phyloP scores from a whole-genome alignment of 78 protist genomes.

The Capsaspora owczarzaki region DNA sequence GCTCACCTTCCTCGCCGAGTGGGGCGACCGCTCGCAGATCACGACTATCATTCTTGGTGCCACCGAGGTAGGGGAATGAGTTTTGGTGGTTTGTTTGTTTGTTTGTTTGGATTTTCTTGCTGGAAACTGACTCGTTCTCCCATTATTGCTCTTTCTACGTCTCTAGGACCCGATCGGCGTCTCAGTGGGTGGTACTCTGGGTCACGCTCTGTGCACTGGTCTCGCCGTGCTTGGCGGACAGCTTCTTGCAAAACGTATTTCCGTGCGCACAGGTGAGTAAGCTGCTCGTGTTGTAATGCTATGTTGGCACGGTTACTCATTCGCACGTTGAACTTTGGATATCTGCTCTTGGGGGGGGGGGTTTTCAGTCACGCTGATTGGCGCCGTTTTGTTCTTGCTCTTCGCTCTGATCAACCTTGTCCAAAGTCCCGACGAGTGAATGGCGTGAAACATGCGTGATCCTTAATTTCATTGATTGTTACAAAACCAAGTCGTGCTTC shows the following conservation, averaged over 20 bases:
- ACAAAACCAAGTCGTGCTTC: too few species aligned
- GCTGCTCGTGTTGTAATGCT: background rate
- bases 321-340: background rate
- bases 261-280: constrained; percentile 31
- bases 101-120: background rate
- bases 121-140: background rate
- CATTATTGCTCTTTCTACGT: background rate
- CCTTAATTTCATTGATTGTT: too few species aligned
- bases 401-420: constrained; percentile 1
- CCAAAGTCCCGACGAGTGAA: background rate
- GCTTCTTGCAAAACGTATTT: constrained; percentile 38
- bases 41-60: constrained; percentile 55
- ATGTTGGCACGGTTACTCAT: background rate
- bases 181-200: constrained; percentile 63
- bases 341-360: background rate
- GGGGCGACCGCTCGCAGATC: constrained; percentile 84
- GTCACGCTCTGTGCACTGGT: constrained; percentile 74
- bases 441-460: background rate
- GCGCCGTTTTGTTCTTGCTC: constrained; percentile 26
- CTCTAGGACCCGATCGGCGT: constrained; percentile 60
- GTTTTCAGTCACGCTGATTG: constrained; percentile 2
- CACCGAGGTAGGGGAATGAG: constrained; percentile 20
- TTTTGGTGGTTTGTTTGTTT: background rate
- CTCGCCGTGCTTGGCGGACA: constrained; percentile 62
- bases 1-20: constrained; percentile 76